phyloP scores from a whole-genome alignment of 768 basidiomycete species.

The Kwoniella newhampshirensis region DNA sequence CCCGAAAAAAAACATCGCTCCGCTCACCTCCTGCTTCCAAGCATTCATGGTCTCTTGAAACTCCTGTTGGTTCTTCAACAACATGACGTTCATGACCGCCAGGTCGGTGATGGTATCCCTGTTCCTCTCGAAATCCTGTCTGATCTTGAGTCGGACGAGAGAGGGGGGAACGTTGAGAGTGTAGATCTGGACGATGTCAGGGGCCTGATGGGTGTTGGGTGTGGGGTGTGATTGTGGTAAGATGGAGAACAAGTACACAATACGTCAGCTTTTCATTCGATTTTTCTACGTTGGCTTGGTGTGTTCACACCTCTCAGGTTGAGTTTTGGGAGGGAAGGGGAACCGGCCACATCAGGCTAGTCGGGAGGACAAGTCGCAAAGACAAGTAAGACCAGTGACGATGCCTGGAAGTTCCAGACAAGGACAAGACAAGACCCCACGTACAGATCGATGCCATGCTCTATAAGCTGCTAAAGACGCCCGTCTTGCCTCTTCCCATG shows the following conservation, averaged over 20 bases:
- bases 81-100: conserved; percentile 76
- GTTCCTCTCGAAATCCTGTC: conserved; percentile 83
- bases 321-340: conserved; percentile 1
- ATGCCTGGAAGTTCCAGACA: too few species aligned
- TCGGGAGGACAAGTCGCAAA: neutral
- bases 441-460: conserved; percentile 87
- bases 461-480: conserved; percentile 79
- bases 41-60: conserved; percentile 92
- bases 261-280: too few species aligned
- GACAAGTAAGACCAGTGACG: too few species aligned
- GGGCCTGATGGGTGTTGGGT: too few species aligned
- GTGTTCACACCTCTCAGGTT: neutral
- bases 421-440: conserved; percentile 48
- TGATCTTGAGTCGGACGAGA: conserved; percentile 74
- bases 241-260: too few species aligned
- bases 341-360: too few species aligned
- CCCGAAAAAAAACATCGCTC: neutral
- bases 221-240: too few species aligned
- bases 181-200: conserved; percentile 80
- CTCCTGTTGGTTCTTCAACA: conserved; percentile 80
- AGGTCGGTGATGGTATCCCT: conserved; percentile 71
- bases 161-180: conserved; percentile 75
- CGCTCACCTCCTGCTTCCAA: conserved; percentile 72
- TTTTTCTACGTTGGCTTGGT: too few species aligned
- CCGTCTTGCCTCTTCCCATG: conserved; percentile 62